These are phyloP conservation scores for Moricandia moricandioides DNA, from an alignment of 345 rosid genomes.

Conservation along the genomic window DNA sequence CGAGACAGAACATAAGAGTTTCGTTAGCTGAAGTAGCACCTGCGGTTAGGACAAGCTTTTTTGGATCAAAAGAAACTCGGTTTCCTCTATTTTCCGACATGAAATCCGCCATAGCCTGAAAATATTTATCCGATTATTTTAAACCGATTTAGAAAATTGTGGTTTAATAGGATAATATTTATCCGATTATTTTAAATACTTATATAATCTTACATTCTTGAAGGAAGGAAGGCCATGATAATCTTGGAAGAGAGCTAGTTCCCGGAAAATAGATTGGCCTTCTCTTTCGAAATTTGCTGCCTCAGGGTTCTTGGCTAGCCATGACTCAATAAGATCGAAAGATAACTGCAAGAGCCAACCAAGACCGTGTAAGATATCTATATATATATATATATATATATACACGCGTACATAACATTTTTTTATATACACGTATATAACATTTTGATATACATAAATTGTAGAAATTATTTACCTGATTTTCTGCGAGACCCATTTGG, in stretches of 20 bases:
- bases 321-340: conserved; percentile 62
- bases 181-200: background rate
- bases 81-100: conserved; percentile 79
- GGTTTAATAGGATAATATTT: background rate
- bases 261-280: conserved; percentile 63
- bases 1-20: conserved; percentile 68
- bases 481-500: conserved; percentile 85
- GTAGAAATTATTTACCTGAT: conserved; percentile 42
- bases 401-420: background rate
- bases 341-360: conserved; percentile 47
- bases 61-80: conserved; percentile 59
- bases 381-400: background rate
- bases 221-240: conserved; percentile 67
- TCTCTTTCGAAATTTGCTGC: conserved; percentile 54
- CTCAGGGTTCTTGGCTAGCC: conserved; percentile 65
- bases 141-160: conserved; percentile 13
- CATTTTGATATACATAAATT: no score
- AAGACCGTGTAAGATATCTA: background rate
- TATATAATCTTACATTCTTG: conserved; percentile 49
- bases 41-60: conserved; percentile 62
- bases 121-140: background rate
- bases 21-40: conserved; percentile 86
- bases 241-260: conserved; percentile 85
- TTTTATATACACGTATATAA: no score
- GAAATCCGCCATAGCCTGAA: conserved; percentile 64